Percentiles rank a stretch among this genome's conserved stretches.
Conservation (phyloP, 495 filamentous ascomycete species). For the Coniosporium apollinis region DNA sequence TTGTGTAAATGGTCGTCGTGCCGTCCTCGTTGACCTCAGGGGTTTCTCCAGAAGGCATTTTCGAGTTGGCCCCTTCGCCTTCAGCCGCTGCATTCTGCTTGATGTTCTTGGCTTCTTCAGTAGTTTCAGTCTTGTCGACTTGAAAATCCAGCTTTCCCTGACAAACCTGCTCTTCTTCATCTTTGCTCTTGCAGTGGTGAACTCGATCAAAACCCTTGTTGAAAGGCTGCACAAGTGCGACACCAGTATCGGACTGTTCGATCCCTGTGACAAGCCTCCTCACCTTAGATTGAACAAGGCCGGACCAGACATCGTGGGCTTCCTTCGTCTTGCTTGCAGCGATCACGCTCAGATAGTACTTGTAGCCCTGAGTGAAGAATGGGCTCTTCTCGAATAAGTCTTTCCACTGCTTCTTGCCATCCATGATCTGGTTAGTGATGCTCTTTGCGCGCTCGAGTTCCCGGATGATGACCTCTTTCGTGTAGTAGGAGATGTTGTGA, state of each 20-base stretch:
- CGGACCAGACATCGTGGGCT: conserved; percentile 72
- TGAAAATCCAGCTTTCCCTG: conserved; percentile 54
- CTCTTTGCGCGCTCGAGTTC: conserved; percentile 64
- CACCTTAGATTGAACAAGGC: conserved; percentile 83
- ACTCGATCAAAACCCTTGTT: conserved; percentile 78
- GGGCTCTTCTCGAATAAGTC: conserved; percentile 74
- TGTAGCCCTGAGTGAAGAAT: conserved; percentile 85
- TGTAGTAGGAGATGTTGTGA: conserved; percentile 78
- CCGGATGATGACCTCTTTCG: conserved; percentile 62
- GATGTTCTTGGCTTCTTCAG: conserved; percentile 38
- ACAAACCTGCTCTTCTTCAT: conserved; percentile 52
- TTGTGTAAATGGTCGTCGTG: conserved; percentile 51
- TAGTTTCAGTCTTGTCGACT: conserved; percentile 42
- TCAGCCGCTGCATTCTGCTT: conserved; percentile 34
- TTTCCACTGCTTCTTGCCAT: conserved; percentile 60
- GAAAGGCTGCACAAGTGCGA: conserved; percentile 77
- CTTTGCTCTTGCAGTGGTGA: conserved; percentile 53
- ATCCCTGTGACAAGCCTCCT: conserved; percentile 66
- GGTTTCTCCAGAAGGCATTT: conserved; percentile 6
- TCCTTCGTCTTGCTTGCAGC: conserved; percentile 76
- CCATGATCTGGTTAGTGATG: conserved; percentile 66
- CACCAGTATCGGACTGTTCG: conserved; percentile 48
- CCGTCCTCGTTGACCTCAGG: conserved; percentile 17
- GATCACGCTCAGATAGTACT: conserved; percentile 82
- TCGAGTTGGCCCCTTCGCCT: conserved; percentile 25